phyloP scores from a whole-genome alignment of 31 red algal species.

The Asparagopsis taxiformis region DNA sequence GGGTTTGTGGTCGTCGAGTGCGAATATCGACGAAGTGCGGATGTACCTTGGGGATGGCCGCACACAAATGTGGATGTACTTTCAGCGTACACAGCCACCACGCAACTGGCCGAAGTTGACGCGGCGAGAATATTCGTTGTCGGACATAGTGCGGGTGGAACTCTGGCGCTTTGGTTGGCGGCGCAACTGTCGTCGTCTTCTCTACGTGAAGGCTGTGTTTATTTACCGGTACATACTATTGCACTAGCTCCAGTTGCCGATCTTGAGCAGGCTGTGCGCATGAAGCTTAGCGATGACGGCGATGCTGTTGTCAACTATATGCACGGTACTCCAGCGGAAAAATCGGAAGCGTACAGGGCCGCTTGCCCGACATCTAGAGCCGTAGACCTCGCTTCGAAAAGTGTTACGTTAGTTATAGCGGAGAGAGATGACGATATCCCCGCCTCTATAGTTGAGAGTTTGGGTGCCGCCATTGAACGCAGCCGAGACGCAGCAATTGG shows the following conservation, averaged over 20 bases:
- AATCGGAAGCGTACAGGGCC: slow-evolving; percentile 9
- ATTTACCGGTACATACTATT: slow-evolving; percentile 1
- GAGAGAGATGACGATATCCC: slow-evolving; percentile 40
- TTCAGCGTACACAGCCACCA: slow-evolving; percentile 7
- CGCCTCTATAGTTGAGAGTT: neutral
- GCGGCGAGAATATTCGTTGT: slow-evolving; percentile 21
- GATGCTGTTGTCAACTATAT: slow-evolving; percentile 68
- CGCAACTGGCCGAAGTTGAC: slow-evolving; percentile 1
- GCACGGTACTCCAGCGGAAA: slow-evolving; percentile 19
- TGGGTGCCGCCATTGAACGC: slow-evolving; percentile 6
- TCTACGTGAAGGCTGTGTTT: neutral
- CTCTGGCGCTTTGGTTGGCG: slow-evolving; percentile 57
- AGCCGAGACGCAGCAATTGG: neutral
- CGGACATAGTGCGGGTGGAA: slow-evolving; percentile 62
- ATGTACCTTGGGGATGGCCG: slow-evolving; percentile 32
- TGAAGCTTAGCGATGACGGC: slow-evolving; percentile 59
- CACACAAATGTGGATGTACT: slow-evolving; percentile 56
- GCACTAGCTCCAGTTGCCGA: slow-evolving; percentile 72
- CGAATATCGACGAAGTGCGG: slow-evolving; percentile 59
- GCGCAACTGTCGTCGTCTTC: slow-evolving; percentile 23
- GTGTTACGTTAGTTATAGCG: slow-evolving; percentile 27
- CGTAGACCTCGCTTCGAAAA: neutral
- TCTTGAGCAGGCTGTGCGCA: slow-evolving; percentile 17
- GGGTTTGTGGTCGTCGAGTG: slow-evolving; percentile 28
- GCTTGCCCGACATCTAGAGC: slow-evolving; percentile 43